Evolutionary conservation across 768 basidiomycete genomes (phyloP).

Genomic region (Astraeus odoratus): DNA sequence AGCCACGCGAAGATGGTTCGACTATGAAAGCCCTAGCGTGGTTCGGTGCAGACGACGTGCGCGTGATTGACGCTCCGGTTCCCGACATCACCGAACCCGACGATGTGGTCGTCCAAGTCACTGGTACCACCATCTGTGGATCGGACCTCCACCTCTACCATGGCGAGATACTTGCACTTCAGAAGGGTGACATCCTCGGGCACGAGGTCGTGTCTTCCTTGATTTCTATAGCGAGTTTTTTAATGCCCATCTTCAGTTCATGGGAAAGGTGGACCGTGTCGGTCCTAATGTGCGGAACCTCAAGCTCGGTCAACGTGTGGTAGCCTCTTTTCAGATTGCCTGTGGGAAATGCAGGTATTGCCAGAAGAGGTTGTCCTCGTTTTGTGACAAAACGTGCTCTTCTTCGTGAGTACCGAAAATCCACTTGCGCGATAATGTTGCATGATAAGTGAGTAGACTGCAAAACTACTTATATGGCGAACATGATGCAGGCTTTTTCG

Average conservation of each 20-base stretch:
- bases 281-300: slow-evolving; percentile 60
- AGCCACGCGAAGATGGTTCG: slow-evolving; percentile 40
- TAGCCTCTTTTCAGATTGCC: slow-evolving; percentile 73
- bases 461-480: slow-evolving; percentile 58
- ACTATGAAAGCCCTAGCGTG: slow-evolving; percentile 68
- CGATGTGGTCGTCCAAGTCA: slow-evolving; percentile 70
- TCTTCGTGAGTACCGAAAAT: slow-evolving; percentile 44
- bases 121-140: slow-evolving; percentile 70
- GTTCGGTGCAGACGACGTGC: slow-evolving; percentile 49
- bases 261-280: slow-evolving; percentile 62
- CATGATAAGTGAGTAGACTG: slow-evolving; percentile 27
- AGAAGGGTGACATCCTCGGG: slow-evolving; percentile 70
- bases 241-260: slow-evolving; percentile 34
- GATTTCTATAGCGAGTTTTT: not conserved
- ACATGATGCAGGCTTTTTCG: slow-evolving; percentile 65
- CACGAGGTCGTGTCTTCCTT: slow-evolving; percentile 44
- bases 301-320: slow-evolving; percentile 61
- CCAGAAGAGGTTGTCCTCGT: slow-evolving; percentile 62
- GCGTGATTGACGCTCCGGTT: slow-evolving; percentile 40
- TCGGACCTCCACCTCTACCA: slow-evolving; percentile 61
- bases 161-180: slow-evolving; percentile 60
- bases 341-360: slow-evolving; percentile 71
- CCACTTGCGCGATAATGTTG: slow-evolving; percentile 2
- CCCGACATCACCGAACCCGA: slow-evolving; percentile 64
- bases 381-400: slow-evolving; percentile 69